Percentiles rank a stretch among this genome's conserved stretches.
Evolutionary conservation across 2,329 filamentous ascomycete genomes (phyloP).

Genomic region (Colletotrichum simmondsii): DNA sequence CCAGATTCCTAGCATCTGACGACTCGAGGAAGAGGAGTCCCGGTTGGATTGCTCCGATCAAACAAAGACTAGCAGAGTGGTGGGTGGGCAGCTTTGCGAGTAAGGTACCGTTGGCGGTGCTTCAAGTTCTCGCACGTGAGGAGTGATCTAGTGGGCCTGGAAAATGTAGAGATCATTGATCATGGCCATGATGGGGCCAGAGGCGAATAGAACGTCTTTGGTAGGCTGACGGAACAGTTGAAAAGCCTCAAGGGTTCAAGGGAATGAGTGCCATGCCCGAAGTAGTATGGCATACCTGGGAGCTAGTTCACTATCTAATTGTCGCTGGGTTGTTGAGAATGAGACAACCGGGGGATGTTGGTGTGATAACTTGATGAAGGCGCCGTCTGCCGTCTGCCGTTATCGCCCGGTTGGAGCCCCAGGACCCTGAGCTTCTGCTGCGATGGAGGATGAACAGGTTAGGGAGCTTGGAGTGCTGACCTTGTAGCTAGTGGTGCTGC

Average conservation of each 20-base stretch:
- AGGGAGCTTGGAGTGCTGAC: not conserved
- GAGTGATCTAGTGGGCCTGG: not conserved
- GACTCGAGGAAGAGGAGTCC: not conserved
- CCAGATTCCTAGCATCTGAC: not conserved
- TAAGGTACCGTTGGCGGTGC: not conserved
- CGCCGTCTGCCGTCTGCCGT: not conserved
- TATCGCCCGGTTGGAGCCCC: not conserved
- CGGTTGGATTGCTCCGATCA: not conserved
- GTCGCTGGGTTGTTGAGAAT: not conserved
- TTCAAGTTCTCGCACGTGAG: not conserved
- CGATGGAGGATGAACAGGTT: not conserved
- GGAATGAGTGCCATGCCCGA: not conserved
- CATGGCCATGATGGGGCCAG: not conserved
- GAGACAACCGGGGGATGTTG: not conserved
- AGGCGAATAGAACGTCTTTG: not conserved
- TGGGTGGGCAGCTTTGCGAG: not conserved
- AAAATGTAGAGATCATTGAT: not conserved
- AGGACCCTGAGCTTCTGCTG: not conserved
- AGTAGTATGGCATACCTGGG: not conserved
- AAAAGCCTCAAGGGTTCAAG: not conserved
- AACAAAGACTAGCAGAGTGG: not conserved
- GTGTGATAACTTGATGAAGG: not conserved
- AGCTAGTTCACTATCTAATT: not conserved
- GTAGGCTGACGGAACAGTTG: not conserved
- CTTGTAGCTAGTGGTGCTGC: not conserved